phyloP scores from a whole-genome alignment of 2,329 filamentous ascomycete genomes.

The Anisogramma anomala region DNA sequence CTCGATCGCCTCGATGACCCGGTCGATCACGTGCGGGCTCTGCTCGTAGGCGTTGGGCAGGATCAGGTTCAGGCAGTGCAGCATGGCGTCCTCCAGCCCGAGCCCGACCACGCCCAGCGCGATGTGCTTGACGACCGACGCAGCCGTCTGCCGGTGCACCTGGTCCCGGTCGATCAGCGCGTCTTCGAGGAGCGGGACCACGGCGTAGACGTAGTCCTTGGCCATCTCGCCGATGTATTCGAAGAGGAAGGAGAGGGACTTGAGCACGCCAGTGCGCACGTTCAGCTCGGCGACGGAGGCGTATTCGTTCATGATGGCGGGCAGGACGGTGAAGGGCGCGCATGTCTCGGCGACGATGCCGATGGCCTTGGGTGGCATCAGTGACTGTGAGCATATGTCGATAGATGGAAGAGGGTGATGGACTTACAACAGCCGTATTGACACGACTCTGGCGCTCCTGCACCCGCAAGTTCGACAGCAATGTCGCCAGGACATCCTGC shows the following conservation, averaged over 20 bases:
- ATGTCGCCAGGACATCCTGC: constrained; percentile 88
- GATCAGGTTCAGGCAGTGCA: constrained; percentile 89
- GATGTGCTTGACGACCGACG: constrained; percentile 94
- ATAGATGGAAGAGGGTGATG: background rate
- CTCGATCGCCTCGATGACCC: constrained; percentile 94
- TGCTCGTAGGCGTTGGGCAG: constrained; percentile 98
- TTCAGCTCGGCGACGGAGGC: constrained; percentile 86
- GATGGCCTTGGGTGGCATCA: constrained; percentile 46
- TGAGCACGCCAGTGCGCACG: constrained; percentile 96
- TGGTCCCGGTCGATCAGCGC: constrained; percentile 96
- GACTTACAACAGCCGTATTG: constrained; percentile 68
- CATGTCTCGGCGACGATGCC: constrained; percentile 98
- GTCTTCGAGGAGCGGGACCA: constrained; percentile 90
- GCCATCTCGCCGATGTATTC: constrained; percentile 99
- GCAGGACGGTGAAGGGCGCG: constrained; percentile 95
- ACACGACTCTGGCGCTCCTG: constrained; percentile 97
- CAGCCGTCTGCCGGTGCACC: constrained; percentile 93
- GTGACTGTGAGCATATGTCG: background rate
- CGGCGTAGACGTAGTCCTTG: constrained; percentile 98
- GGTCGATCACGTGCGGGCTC: constrained; percentile 93
- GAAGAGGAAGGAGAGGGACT: constrained; percentile 92
- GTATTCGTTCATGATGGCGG: constrained; percentile 98
- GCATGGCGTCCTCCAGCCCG: constrained; percentile 96
- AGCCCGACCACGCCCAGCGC: constrained; percentile 94
- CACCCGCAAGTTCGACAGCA: constrained; percentile 92